Conservation (phyloP, 805 yeast genomes). For the Yamadazyma kitorensis region DNA sequence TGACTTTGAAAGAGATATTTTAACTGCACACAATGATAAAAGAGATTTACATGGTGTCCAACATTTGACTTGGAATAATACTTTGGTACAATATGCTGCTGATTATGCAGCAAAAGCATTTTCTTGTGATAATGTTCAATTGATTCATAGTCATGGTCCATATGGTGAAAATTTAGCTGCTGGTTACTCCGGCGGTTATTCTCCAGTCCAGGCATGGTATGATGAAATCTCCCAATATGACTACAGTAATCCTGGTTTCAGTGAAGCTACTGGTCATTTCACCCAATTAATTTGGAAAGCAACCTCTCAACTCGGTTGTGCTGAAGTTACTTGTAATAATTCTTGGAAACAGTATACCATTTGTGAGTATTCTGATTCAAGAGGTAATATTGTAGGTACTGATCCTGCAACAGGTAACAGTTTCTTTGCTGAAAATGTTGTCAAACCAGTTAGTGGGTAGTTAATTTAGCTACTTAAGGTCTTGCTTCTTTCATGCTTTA, state of each 20-base stretch:
- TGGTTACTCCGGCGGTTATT: constrained; percentile 54
- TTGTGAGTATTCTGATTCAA: constrained; percentile 59
- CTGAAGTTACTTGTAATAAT: constrained; percentile 44
- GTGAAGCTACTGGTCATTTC: constrained; percentile 67
- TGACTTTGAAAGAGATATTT: constrained; percentile 27
- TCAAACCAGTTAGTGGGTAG: constrained; percentile 23
- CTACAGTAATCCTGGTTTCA: constrained; percentile 50
- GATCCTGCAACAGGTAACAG: constrained; percentile 27
- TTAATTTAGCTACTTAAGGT: not conserved
- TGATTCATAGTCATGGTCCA: constrained; percentile 61
- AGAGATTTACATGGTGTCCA: constrained; percentile 36
- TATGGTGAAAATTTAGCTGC: constrained; percentile 80
- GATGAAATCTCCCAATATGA: constrained; percentile 57
- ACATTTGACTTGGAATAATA: constrained; percentile 30
- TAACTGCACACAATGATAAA: constrained; percentile 34
- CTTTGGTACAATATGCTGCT: constrained; percentile 34
- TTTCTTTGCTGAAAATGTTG: constrained; percentile 44
- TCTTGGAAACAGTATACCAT: constrained; percentile 60
- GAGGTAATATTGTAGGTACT: constrained; percentile 50
- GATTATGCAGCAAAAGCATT: constrained; percentile 50
- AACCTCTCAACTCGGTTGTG: constrained; percentile 66
- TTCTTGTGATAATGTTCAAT: constrained; percentile 55
- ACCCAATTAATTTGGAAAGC: constrained; percentile 74
- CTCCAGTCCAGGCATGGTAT: constrained; percentile 75
- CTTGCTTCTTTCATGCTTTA: not conserved